These are phyloP conservation scores for Calycina marina DNA, from an alignment of 2,329 filamentous ascomycete species.

Conservation along the genomic window DNA sequence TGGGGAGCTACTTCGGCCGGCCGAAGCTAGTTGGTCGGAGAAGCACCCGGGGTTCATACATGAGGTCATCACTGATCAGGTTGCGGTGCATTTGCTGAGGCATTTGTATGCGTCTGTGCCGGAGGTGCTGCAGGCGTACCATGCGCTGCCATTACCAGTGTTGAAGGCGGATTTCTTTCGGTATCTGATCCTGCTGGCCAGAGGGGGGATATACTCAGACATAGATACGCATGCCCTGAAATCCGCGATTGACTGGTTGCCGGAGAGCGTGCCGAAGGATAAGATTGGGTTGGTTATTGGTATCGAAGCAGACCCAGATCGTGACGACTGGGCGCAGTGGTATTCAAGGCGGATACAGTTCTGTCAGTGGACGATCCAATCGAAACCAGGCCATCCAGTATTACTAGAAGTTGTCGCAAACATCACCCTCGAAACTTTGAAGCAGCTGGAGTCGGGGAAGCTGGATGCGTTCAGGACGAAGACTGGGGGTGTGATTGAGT, in stretches of 20 bases:
- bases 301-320: conserved; percentile 91
- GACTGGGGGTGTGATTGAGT: conserved; percentile 59
- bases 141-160: conserved; percentile 56
- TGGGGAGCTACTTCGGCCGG: conserved; percentile 54
- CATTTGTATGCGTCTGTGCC: conserved; percentile 77
- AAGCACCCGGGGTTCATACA: conserved; percentile 85
- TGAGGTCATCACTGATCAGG: conserved; percentile 88
- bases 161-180: conserved; percentile 63
- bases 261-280: conserved; percentile 58
- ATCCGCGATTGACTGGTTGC: conserved; percentile 79
- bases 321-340: conserved; percentile 86
- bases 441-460: conserved; percentile 51
- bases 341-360: conserved; percentile 95
- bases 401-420: conserved; percentile 75
- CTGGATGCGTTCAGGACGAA: conserved; percentile 44
- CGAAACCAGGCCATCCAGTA: conserved; percentile 86
- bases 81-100: conserved; percentile 65
- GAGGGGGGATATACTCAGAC: conserved; percentile 75
- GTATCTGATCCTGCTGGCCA: conserved; percentile 57
- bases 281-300: conserved; percentile 79
- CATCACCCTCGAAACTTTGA: conserved; percentile 71
- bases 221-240: conserved; percentile 84
- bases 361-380: conserved; percentile 97
- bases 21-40: conserved; percentile 81
- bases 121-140: conserved; percentile 65